phyloP scores from a whole-genome alignment of 2,329 filamentous ascomycete species.

The Coniochaeta sp. region DNA sequence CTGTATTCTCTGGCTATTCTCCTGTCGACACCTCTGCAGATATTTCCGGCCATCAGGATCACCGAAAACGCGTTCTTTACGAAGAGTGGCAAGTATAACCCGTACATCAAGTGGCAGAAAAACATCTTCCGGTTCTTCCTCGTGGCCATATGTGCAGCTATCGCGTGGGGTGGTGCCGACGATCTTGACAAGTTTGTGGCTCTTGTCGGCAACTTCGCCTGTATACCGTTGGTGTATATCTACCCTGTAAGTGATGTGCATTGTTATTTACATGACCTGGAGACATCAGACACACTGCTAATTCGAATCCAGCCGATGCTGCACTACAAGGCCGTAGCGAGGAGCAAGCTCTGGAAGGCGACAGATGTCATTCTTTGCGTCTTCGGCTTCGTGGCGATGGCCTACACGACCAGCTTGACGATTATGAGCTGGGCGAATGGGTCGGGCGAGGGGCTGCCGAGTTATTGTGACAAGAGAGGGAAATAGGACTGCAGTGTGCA shows the following conservation, averaged over 20 bases:
- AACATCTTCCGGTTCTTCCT: conserved; percentile 93
- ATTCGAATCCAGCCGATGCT: conserved; percentile 65
- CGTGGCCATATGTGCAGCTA: conserved; percentile 74
- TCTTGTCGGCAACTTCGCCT: conserved; percentile 93
- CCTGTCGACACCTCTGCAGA: conserved; percentile 88
- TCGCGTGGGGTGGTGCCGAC: conserved; percentile 88
- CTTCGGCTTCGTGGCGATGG: conserved; percentile 82
- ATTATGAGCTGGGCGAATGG: conserved; percentile 74
- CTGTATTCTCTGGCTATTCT: conserved; percentile 97
- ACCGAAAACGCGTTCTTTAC: conserved; percentile 92
- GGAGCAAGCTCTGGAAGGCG: conserved; percentile 56
- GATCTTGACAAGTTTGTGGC: conserved; percentile 97
- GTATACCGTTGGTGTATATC: conserved; percentile 93
- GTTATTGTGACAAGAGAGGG: conserved; percentile 43
- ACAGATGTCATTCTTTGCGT: conserved; percentile 71
- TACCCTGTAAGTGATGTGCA: conserved; percentile 73
- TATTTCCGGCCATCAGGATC: conserved; percentile 96
- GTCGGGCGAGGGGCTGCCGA: conserved; percentile 34
- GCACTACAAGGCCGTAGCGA: conserved; percentile 76
- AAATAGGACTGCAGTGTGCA: neutral
- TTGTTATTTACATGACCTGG: conserved; percentile 2
- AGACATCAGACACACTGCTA: neutral
- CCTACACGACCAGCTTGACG: conserved; percentile 84
- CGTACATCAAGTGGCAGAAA: conserved; percentile 99
- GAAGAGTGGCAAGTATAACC: conserved; percentile 92